A percentile compares a stretch with the other conserved stretches of the same genome.
Conservation (phyloP, 2,329 filamentous ascomycete species). For the Pleoardoris graminearum region DNA sequence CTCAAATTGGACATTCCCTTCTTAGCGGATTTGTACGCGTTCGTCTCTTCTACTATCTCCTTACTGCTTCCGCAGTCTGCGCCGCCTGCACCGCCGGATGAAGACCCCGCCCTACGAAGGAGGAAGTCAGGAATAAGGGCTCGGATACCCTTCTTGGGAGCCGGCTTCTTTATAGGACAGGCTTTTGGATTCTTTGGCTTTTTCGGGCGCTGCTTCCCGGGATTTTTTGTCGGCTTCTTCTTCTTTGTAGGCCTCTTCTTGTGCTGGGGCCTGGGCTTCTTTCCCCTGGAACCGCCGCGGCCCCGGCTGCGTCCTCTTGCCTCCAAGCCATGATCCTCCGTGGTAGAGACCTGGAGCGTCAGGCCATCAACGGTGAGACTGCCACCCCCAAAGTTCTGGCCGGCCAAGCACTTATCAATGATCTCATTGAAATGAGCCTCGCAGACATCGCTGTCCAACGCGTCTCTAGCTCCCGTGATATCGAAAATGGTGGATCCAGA, state of each 20-base stretch:
- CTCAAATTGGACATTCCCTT: not conserved
- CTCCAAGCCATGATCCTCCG: not conserved
- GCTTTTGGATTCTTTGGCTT: not conserved
- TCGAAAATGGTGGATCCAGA: slow-evolving; percentile 1
- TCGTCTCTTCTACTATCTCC: not conserved
- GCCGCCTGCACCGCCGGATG: not conserved
- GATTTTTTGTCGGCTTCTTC: not conserved
- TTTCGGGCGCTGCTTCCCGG: not conserved
- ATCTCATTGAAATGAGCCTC: not conserved
- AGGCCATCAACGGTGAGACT: not conserved
- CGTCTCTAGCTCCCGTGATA: not conserved
- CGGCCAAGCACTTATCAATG: slow-evolving; percentile 1
- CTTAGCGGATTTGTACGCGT: not conserved
- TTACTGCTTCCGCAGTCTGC: not conserved
- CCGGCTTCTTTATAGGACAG: not conserved
- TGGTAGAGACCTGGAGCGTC: not conserved
- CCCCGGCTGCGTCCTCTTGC: not conserved
- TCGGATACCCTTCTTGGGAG: not conserved
- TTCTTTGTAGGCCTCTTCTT: not conserved
- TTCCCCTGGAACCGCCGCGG: not conserved
- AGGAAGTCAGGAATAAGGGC: not conserved
- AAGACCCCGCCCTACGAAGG: not conserved
- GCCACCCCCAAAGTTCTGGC: slow-evolving; percentile 1
- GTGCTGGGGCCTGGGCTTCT: not conserved
- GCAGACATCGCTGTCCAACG: not conserved